phyloP scores from a whole-genome alignment of 1,284 basidiomycete species.

The Ganoderma lucidum region DNA sequence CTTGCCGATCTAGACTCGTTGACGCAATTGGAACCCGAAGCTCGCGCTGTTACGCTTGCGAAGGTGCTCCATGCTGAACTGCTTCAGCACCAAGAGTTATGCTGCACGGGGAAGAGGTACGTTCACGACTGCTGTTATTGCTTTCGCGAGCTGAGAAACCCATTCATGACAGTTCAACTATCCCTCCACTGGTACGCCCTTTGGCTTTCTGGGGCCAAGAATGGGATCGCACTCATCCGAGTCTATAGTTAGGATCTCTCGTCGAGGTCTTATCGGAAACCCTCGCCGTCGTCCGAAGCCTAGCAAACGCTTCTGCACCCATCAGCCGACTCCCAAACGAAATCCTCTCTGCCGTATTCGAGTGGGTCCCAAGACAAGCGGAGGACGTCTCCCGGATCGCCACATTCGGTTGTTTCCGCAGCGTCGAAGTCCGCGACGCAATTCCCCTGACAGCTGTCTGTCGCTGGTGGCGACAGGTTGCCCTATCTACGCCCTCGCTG shows the following conservation, averaged over 20 bases:
- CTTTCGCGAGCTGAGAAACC: background rate
- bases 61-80: background rate
- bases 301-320: background rate
- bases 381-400: background rate
- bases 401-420: background rate
- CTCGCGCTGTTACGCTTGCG: background rate
- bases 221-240: background rate
- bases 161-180: background rate
- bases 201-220: background rate
- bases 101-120: background rate
- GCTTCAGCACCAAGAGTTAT: background rate
- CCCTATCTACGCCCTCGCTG: conserved; percentile 2
- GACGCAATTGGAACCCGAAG: background rate
- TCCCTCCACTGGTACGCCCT: background rate
- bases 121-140: background rate
- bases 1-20: background rate
- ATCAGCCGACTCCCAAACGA: conserved; percentile 10
- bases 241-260: background rate
- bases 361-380: background rate
- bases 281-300: conserved; percentile 1
- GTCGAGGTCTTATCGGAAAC: background rate
- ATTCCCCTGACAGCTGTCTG: conserved; percentile 4
- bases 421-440: background rate
- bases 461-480: conserved; percentile 9
- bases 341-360: conserved; percentile 9